phyloP scores from a whole-genome alignment of 192 early-diverging fungal genomes.

The Entomortierella beljakovae region DNA sequence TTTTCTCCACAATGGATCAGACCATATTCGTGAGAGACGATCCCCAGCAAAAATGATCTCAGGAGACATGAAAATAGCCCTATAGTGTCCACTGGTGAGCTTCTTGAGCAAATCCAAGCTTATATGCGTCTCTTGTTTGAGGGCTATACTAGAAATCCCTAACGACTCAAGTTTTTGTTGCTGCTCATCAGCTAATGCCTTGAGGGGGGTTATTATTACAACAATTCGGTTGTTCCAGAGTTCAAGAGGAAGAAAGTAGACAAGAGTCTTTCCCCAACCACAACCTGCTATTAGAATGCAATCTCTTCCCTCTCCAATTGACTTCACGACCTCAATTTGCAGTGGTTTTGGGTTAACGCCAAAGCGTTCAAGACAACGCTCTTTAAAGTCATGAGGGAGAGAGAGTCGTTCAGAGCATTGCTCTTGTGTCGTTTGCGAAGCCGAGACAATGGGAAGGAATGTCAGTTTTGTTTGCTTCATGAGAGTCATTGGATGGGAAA shows the following conservation, averaged over 20 bases:
- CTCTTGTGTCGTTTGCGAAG: too few relatives aligned
- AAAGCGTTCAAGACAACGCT: neutral
- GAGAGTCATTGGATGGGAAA: too few relatives aligned
- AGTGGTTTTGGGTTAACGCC: neutral
- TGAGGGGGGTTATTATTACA: constrained; percentile 11
- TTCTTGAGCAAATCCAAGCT: neutral
- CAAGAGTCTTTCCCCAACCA: constrained; percentile 5
- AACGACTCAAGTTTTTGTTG: neutral
- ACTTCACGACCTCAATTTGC: neutral
- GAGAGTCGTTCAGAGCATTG: too few relatives aligned
- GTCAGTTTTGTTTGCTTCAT: too few relatives aligned
- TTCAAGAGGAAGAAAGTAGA: constrained; percentile 12
- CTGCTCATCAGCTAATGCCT: constrained; percentile 2
- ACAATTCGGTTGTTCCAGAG: constrained; percentile 7
- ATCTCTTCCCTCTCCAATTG: neutral
- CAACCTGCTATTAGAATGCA: constrained; percentile 21
- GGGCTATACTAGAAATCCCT: constrained; percentile 1
- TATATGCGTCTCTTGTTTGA: neutral
- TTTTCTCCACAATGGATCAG: neutral
- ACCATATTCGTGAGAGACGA: neutral
- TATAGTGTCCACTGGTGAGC: neutral
- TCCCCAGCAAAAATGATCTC: constrained; percentile 11
- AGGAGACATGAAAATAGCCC: constrained; percentile 33
- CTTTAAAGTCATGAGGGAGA: too few relatives aligned
- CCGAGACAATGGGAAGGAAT: too few relatives aligned